Percentiles rank a stretch among this genome's conserved stretches.
Evolutionary conservation across 345 rosid species (phyloP).

Genomic region (Clausena lansium): DNA sequence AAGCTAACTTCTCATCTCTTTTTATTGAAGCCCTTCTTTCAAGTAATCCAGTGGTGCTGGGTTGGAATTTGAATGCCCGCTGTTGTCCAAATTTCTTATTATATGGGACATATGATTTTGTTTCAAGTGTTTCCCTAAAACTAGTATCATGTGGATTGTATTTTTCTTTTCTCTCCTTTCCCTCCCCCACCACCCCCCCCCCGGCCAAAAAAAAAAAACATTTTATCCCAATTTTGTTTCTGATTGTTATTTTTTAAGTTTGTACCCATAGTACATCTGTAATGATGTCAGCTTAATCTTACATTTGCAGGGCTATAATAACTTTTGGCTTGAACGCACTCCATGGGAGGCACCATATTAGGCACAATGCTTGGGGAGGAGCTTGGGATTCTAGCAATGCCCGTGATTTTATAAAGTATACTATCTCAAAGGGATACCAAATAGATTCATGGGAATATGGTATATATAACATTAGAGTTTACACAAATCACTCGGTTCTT

Average conservation of each 20-base stretch:
- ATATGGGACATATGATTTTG: neutral
- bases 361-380: conserved; percentile 65
- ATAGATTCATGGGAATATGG: conserved; percentile 99
- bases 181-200: no score
- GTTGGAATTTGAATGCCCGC: neutral
- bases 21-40: neutral
- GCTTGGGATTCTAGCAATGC: conserved; percentile 83
- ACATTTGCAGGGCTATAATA: conserved; percentile 57
- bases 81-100: neutral
- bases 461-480: conserved; percentile 27
- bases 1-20: neutral
- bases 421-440: conserved; percentile 65
- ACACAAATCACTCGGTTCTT: conserved; percentile 4
- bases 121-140: neutral
- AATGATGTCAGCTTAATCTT: conserved; percentile 11
- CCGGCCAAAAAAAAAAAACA: no score
- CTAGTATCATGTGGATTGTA: neutral
- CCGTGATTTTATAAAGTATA: conserved; percentile 69
- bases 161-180: no score
- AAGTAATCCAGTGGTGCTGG: neutral
- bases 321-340: conserved; percentile 94
- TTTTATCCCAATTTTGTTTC: neutral
- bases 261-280: neutral
- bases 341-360: conserved; percentile 68
- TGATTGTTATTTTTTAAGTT: neutral